Evolutionary conservation across 352 stramenopile genomes (phyloP), one percentile per base, ranked within the genome.

Genomic region (Phytopythium kandeliae): DNA sequence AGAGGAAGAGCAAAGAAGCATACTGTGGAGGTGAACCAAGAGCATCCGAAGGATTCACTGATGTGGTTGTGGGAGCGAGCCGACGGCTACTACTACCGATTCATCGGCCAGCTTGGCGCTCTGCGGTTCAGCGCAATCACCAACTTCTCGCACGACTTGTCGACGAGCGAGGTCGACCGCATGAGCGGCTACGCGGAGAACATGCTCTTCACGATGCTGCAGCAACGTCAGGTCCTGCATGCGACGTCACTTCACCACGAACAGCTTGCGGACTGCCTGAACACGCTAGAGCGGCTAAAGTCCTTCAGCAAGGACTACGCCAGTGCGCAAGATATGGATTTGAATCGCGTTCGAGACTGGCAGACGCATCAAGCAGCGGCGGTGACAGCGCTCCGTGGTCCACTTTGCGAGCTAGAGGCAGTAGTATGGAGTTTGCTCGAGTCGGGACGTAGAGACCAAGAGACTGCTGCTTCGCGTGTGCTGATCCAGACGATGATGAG

Each of bases 181-280:
- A 97, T 97, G 80, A 84, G 73, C 54, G 85, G 85, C 8, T 92
- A 96, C 49, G 78, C 87, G 0, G 89, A 97, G 51, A 95, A 97
- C 58, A 89, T 98, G 71, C 63, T 96, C 0, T 69, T 89, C 48
- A 70, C 74, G 33, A 84, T 96, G 58, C 58, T 97, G 25, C 86
- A 97, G 60, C 86, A 97, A 41, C 84, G 92, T 25, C 77, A 88
- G 19, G 60, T 90, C 3, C 71, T 97, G 3, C 72, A 89, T 19
- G 68, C 71, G 7, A 67, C 81, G 3, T 81, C 79, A 12, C 57
- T 81, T 0, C 89, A 74, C 43, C 85, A 95, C 51, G 78, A 93
- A 56, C 67, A 77, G 19, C 62, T 95, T 42, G 63, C 88, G 8
- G 52, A 69, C 13, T 63, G 67, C 28, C 47, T 95, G 30, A 55